Evolutionary conservation across 345 rosid species (phyloP).

Genomic region (Raphanus raphanistrum): DNA sequence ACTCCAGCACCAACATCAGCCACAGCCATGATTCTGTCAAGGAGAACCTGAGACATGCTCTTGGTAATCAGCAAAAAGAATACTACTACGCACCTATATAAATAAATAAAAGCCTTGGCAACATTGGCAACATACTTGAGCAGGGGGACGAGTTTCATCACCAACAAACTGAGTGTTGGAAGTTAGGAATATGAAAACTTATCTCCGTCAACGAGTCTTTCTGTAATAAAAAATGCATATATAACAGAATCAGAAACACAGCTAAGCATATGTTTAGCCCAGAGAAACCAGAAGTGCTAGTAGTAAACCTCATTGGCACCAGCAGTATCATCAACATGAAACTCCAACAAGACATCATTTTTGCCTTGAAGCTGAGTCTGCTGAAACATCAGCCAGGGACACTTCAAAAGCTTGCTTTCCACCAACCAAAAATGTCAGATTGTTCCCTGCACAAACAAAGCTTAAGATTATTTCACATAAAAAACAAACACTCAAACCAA

Average conservation of each 20-base stretch:
- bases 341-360: conserved; percentile 89
- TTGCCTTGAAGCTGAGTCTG: conserved; percentile 93
- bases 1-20: conserved; percentile 89
- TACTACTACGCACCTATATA: not conserved
- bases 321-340: conserved; percentile 94
- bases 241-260: conserved; percentile 4
- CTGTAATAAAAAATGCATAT: conserved; percentile 38
- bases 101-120: not conserved
- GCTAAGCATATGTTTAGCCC: not conserved
- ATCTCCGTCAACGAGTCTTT: conserved; percentile 97
- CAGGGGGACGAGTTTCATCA: conserved; percentile 84
- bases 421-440: conserved; percentile 78
- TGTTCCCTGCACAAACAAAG: conserved; percentile 57
- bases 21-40: conserved; percentile 67
- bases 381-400: conserved; percentile 84
- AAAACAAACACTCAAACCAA: not conserved
- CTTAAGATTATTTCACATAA: not conserved
- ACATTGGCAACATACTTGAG: conserved; percentile 54
- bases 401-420: conserved; percentile 94
- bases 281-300: not conserved
- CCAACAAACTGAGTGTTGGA: conserved; percentile 90
- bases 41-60: conserved; percentile 58
- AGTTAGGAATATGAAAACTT: conserved; percentile 87
- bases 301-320: conserved; percentile 92
- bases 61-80: not conserved